These are phyloP conservation scores for Hygrophila difformis DNA, from an alignment of 257 asterid genomes.

Conservation along the genomic window DNA sequence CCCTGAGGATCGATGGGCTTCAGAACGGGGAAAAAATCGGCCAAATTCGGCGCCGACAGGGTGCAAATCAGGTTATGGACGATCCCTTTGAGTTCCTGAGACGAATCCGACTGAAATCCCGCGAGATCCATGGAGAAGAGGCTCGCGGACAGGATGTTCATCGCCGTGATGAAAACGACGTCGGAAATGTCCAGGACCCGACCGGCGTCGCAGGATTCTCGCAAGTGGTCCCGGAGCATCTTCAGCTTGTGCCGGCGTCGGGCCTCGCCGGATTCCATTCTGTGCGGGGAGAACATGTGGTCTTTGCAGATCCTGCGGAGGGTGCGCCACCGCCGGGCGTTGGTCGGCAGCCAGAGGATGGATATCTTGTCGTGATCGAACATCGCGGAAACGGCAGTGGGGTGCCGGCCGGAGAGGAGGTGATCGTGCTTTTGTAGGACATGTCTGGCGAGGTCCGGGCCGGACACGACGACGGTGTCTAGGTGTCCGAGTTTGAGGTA, in stretches of 20 bases:
- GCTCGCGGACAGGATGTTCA: not conserved
- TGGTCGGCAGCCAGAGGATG: conserved; percentile 13
- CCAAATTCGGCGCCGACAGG: not conserved
- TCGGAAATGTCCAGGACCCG: too few species aligned
- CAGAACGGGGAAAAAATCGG: not conserved
- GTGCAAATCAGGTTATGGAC: not conserved
- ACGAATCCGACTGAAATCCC: not conserved
- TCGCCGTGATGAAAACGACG: not conserved
- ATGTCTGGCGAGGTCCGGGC: conserved; percentile 18
- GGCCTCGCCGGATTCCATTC: conserved; percentile 15
- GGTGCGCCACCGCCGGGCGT: conserved; percentile 12
- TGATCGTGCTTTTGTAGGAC: conserved; percentile 19
- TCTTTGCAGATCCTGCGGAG: conserved; percentile 24
- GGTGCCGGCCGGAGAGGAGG: conserved; percentile 9
- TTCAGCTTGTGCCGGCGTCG: conserved; percentile 17
- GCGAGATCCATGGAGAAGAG: conserved; percentile 2
- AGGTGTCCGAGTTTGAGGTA: conserved; percentile 22
- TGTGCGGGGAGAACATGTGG: conserved; percentile 13
- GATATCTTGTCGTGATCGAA: conserved; percentile 15
- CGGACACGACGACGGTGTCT: conserved; percentile 18
- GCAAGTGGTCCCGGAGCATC: not conserved
- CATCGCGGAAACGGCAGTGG: not conserved
- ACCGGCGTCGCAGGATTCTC: too few species aligned
- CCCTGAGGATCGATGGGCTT: not conserved
- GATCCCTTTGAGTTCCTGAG: not conserved